Evolutionary conservation across 129 eudicot genomes (phyloP), one percentile per base, ranked within the genome.

Genomic region (Pittosporum tobira): DNA sequence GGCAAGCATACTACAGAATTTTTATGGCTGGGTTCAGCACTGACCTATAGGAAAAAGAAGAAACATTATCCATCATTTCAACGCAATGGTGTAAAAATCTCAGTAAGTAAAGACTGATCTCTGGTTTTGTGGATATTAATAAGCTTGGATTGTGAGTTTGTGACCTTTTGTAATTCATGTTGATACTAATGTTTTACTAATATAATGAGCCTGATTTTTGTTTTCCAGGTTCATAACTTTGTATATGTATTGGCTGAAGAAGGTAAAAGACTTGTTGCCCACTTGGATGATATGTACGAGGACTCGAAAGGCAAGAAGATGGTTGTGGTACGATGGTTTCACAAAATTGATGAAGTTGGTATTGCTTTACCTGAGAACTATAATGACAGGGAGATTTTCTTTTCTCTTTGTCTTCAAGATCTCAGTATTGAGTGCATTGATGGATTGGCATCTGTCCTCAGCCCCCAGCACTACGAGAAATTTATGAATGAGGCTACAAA

Each of bases 241-340:
- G 94, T 90, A 10, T 80, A 77, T 61, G 87, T 90, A 15, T 62
- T 90, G 69, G 95, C 94, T 31, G 98, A 90, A 78, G 88, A 76
- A 61, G 66, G 65, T 61, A 86, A 78, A 50, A 67, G 85, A 13
- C 95, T 85, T 66, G 81, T 90, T 66, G 98, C 98, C 19, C 67
- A 90, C 75, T 69, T 90, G 57, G 84, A 86, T 23, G 98, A 90
- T 78, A 71, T 90, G 69, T 90, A 86, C 8, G 95, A 90, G 67
- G 95, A 85, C 65, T 63, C 75, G 37, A 75, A 62, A 75, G 94
- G 95, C 67, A 73, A 74, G 75, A 86, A 76, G 74, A 76, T 73
- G 84, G 98, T 85, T 66, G 94, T 86, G 83, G 98, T 90, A 71
- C 94, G 75, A 61, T 90, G 95, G 98, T 90, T 90, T 83, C 98